Evolutionary conservation across 495 filamentous ascomycete genomes (phyloP), one percentile per base, ranked within the genome.

Genomic region (Collariella sp.): DNA sequence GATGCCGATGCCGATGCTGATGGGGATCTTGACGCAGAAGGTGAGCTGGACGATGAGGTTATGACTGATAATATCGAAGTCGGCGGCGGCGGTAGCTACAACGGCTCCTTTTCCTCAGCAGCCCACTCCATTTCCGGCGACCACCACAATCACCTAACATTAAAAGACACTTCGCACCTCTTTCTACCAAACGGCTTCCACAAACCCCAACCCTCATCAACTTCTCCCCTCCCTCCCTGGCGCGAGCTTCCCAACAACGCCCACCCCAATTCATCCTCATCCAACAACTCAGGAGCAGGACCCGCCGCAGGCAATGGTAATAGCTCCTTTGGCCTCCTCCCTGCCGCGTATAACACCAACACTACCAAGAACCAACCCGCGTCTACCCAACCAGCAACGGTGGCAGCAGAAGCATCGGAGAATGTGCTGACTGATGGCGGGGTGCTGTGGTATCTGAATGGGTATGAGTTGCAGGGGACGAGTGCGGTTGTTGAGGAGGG

Each of bases 391-490:
- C n/a, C n/a, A n/a, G n/a, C n/a, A n/a, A n/a, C n/a, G n/a, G n/a
- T n/a, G n/a, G n/a, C n/a, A n/a, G n/a, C n/a, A n/a, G n/a, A n/a
- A 9, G 26, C 26, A 5, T 9, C 26, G 26, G 26, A 31, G 26
- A 76, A 81, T 16, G 72, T 77, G 5, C 70, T 93, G 31, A 75
- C 79, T 4, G 72, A 84, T 45, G 90, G 90, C 43, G 90, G 90
- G 12, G 76, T 91, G 7, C 83, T 86, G 11, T 95, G 91, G 89
- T 96, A 94, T 70, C 81, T 95, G 61, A 76, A 89, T 56, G 79
- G 81, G 11, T 91, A 93, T 62, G 82, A 91, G 35, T 87, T 85
- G 0, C 64, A 79, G 47, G 89, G 91, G 16, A 94, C 87, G 0
- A 88, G 70, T 0, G 72, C 69, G 1, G 67, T 62, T 12, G 85